Evolutionary conservation across 257 asterid species (phyloP), one percentile per base, ranked within the genome.

Genomic region (Jacaranda copaia): DNA sequence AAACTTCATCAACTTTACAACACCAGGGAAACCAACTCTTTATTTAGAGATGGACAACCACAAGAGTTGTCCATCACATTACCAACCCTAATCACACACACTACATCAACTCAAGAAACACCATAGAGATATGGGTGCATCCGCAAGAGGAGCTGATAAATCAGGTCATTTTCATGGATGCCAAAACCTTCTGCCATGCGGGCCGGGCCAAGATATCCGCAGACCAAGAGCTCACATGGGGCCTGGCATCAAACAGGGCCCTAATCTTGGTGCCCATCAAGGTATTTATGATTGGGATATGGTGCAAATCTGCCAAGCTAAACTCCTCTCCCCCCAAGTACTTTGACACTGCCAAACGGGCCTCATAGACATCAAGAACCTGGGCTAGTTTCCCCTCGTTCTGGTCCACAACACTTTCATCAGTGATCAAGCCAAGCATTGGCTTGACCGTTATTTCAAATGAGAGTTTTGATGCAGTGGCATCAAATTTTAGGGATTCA

Each of bases 291-390:
- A 73, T 74, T 0, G 93, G 89, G 5, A 83, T 55, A 56, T 89
- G 93, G 39, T 83, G 76, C 60, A 89, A 78, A 82, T 89, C 93
- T 4, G 87, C 91, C 9, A 89, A 72, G 66, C 85, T 81, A 68
- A 83, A 89, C 11, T 62, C 70, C 8, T 89, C 88, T 0, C 91
- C 91, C 5, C 79, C 91, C 78, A 89, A 76, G 56, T 89, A 89
- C 58, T 87, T 89, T 10, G 87, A 77, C 18, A 71, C 16, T 15
- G 75, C 8, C 85, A 89, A 73, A 4, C 85, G 80, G 9, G 81
- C 65, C 60, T 87, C 91, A 56, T 89, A 89, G 11, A 85, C 74
- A 59, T 89, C 91, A 19, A 89, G 89, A 70, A 87, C 66, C 66
- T 67, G 57, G 4, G 66, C 81, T 69, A 89, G 81, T 45, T 83